Evolutionary conservation across 257 asterid species (phyloP), one percentile per base, ranked within the genome.

Genomic region (Paraleonurus japonicus): DNA sequence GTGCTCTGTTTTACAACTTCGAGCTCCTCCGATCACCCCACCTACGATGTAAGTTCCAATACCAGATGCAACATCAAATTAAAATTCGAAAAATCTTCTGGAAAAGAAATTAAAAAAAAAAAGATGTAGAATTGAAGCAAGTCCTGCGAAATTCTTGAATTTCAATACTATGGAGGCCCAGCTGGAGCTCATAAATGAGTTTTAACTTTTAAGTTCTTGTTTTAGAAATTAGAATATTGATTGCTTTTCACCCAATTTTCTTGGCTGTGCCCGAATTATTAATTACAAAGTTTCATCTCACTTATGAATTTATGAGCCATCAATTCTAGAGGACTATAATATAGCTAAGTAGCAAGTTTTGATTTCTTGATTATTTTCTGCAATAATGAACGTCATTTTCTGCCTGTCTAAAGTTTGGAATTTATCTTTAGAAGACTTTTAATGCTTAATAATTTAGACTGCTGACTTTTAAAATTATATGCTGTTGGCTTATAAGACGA

Each of bases 1-100:
- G 67, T 48, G 97, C 95, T 48, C 76, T 95, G 83, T 89, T 95
- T 78, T 92, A 92, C 90, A 81, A 90, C 8, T 92, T 92, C 70
- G 97, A 92, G 82, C 86, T 87, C 23, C 17, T 70, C 84, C 43
- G 96, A 95, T 37, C 81, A 89, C 45, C 87, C 96, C 11, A 80
- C 81, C 17, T 92, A 89, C 63, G 98, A 95, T 75, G 99, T 95
- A 83, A 69, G 96, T 71, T 50, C 37, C 4, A 30, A 27, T 58
- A 11, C 32, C 16, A 54, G 33, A 33, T 9, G 27, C 47, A 39
- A 16, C 26, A 23, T 26, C 61, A 27, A 66, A 27, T 8, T 5
- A 58, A 24, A 23, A 35, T 13, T 47, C 28, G 24, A 4, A 71
- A 57, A 11, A 5, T 17, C 10, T 10, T 3, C 32, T 23, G 24